Conservation (phyloP, 345 rosid genomes). For the Garcia nutans region DNA sequence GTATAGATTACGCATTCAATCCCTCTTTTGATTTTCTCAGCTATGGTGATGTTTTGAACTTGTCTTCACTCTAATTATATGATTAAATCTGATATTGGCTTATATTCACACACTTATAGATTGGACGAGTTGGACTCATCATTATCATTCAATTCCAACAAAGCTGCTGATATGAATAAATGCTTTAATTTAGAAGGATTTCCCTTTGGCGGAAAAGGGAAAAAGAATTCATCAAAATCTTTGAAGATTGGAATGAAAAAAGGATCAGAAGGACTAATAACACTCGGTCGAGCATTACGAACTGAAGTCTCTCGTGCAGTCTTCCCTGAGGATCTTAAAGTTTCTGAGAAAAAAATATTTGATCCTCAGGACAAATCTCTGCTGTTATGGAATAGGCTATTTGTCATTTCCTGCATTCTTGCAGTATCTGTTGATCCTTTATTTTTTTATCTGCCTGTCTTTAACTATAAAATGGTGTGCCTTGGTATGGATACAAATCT, state of each 20-base stretch:
- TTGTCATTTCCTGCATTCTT: conserved; percentile 67
- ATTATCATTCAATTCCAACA: conserved; percentile 42
- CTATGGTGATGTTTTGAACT: neutral
- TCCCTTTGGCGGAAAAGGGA: conserved; percentile 28
- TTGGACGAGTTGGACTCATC: conserved; percentile 73
- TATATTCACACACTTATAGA: conserved; percentile 31
- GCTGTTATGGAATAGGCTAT: conserved; percentile 72
- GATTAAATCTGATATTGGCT: neutral
- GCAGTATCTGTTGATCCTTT: conserved; percentile 79
- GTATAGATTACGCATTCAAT: conserved; percentile 21
- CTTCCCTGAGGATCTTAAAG: conserved; percentile 77
- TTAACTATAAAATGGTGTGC: conserved; percentile 47
- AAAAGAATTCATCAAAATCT: conserved; percentile 51
- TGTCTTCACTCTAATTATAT: neutral
- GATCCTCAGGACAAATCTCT: conserved; percentile 87
- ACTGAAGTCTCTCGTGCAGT: conserved; percentile 58
- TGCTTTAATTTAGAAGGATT: conserved; percentile 39
- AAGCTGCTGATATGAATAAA: conserved; percentile 32
- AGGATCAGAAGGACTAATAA: conserved; percentile 60
- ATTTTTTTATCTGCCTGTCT: conserved; percentile 76
- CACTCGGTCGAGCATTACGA: conserved; percentile 51
- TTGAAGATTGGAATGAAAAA: conserved; percentile 49
- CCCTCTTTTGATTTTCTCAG: neutral
- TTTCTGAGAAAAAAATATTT: conserved; percentile 58
- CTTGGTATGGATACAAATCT: conserved; percentile 55